Conservation (phyloP, 2,329 filamentous ascomycete genomes). For the Ophidiomyces ophidiicola region DNA sequence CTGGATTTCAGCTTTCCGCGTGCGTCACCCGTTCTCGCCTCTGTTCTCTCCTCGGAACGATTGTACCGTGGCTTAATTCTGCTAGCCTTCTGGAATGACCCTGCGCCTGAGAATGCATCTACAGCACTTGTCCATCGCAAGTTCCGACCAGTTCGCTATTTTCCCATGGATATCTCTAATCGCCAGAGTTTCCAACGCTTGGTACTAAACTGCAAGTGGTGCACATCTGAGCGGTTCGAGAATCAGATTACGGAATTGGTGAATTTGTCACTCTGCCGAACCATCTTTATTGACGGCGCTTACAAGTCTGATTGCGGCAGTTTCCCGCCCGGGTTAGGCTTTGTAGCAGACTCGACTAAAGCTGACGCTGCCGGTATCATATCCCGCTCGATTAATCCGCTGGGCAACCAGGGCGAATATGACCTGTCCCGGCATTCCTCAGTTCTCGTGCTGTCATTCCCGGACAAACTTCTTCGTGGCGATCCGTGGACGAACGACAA, state of each 20-base stretch:
- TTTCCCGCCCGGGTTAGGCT: constrained; percentile 16
- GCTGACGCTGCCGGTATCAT: not conserved
- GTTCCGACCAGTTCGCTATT: constrained; percentile 28
- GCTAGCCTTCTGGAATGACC: constrained; percentile 31
- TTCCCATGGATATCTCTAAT: constrained; percentile 19
- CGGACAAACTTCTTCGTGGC: constrained; percentile 23
- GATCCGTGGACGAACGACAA: constrained; percentile 21
- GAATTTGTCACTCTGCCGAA: constrained; percentile 25
- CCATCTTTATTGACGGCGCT: constrained; percentile 18
- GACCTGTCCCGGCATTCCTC: constrained; percentile 1
- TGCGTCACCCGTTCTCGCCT: constrained; percentile 32
- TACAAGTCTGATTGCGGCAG: constrained; percentile 15
- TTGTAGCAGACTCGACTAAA: constrained; percentile 12
- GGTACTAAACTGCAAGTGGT: constrained; percentile 32
- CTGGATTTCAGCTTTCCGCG: constrained; percentile 36
- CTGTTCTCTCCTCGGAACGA: constrained; percentile 29
- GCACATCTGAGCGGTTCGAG: constrained; percentile 26
- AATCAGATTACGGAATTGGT: constrained; percentile 26
- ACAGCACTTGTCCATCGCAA: constrained; percentile 15
- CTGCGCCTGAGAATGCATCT: constrained; percentile 3
- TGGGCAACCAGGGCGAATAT: not conserved
- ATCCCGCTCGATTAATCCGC: too few relatives aligned
- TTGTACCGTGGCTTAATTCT: constrained; percentile 33
- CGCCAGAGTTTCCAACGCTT: constrained; percentile 22
- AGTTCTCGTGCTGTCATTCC: constrained; percentile 16